A percentile compares a stretch with the other conserved stretches of the same genome.
Conservation (phyloP, 257 asterid species). For the Solanum verrucosum region DNA sequence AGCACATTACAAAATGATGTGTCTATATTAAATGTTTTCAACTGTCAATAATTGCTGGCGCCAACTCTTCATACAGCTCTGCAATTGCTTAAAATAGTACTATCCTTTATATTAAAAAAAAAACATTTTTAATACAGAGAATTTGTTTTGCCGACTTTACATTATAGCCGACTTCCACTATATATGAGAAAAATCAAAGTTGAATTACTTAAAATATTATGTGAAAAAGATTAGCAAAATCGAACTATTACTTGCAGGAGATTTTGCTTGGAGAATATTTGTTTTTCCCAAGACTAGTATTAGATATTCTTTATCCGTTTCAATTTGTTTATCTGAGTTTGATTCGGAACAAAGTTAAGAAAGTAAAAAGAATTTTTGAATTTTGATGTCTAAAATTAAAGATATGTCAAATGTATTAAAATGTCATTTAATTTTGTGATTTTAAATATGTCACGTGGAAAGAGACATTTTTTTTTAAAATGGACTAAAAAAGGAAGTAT, state of each 20-base stretch:
- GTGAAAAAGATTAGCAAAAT: neutral
- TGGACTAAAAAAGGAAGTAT: no score
- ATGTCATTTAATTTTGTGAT: no score
- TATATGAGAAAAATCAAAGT: neutral
- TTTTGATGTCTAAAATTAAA: no score
- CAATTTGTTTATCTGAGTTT: neutral
- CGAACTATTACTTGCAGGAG: neutral
- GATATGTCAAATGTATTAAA: rapidly evolving
- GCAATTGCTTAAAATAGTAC: neutral
- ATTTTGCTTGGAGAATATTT: neutral
- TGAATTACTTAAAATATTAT: neutral
- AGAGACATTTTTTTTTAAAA: no score
- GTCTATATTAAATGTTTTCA: neutral
- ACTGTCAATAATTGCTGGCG: conserved; percentile 1
- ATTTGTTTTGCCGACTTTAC: neutral
- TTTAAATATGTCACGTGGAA: no score
- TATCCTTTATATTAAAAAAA: neutral
- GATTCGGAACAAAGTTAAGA: rapidly evolving
- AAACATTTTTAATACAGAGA: neutral
- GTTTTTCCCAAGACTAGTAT: neutral
- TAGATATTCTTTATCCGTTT: neutral
- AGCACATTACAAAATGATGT: neutral
- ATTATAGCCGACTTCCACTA: neutral
- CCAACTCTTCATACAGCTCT: neutral
- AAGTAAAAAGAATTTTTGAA: no score